Evolutionary conservation across 768 basidiomycete species (phyloP).

Genomic region (Hemileccinum impolitum): DNA sequence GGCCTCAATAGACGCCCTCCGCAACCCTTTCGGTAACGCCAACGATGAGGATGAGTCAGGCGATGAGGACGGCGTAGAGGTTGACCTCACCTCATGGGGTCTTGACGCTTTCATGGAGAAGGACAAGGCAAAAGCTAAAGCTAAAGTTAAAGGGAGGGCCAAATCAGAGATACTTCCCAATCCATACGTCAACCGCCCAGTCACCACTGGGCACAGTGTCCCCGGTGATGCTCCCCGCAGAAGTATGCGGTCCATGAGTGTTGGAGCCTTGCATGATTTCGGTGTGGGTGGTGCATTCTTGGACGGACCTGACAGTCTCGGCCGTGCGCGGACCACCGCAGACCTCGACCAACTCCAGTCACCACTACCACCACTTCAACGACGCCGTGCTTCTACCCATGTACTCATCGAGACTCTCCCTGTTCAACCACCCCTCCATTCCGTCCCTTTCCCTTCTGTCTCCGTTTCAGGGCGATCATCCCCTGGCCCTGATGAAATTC

Average conservation of each 20-base stretch:
- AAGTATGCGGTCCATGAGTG: conserved; percentile 60
- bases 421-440: conserved; percentile 39
- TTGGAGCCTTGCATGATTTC: conserved; percentile 57
- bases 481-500: conserved; percentile 39
- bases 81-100: conserved; percentile 83
- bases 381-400: conserved; percentile 51
- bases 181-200: conserved; percentile 35
- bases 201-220: conserved; percentile 43
- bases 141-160: conserved; percentile 31
- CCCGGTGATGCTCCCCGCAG: conserved; percentile 40
- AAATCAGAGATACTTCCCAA: conserved; percentile 42
- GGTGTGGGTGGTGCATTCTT: conserved; percentile 46
- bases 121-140: conserved; percentile 48
- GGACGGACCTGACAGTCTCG: conserved; percentile 32
- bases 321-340: conserved; percentile 58
- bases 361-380: conserved; percentile 39
- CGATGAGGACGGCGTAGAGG: conserved; percentile 56
- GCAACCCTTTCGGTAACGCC: conserved; percentile 73
- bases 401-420: conserved; percentile 43
- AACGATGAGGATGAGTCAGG: conserved; percentile 50
- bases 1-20: conserved; percentile 59
- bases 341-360: conserved; percentile 49
- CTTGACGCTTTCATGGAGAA: conserved; percentile 74
- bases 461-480: conserved; percentile 49
- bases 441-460: conserved; percentile 63